Evolutionary conservation across 495 filamentous ascomycete genomes (phyloP).

Genomic region (Penicillium chermesinum): DNA sequence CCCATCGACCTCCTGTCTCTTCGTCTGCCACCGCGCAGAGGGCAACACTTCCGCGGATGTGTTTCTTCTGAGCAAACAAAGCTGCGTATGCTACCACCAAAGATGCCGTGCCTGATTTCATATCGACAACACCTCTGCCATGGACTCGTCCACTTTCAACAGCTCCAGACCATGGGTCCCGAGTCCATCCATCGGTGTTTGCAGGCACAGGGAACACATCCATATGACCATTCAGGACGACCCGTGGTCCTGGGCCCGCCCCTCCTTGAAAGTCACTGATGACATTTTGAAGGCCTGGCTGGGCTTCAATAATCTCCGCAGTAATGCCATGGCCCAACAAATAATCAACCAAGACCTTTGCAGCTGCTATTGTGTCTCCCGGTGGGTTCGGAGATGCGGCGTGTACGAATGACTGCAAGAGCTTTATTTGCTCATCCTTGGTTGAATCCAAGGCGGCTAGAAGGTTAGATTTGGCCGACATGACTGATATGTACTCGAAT

Average conservation of each 20-base stretch:
- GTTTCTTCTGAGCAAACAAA: constrained; percentile 2
- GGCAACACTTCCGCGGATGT: constrained; percentile 5
- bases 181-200: neutral
- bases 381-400: constrained; percentile 7
- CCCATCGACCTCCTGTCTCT: constrained; percentile 5
- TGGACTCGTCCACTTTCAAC: constrained; percentile 1
- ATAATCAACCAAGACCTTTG: constrained; percentile 2
- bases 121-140: constrained; percentile 7
- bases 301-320: neutral
- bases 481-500: too few species aligned
- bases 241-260: neutral
- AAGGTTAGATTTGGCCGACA: constrained; percentile 1
- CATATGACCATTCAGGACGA: constrained; percentile 9
- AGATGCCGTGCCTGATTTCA: constrained; percentile 7
- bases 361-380: constrained; percentile 1
- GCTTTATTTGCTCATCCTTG: constrained; percentile 1
- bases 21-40: constrained; percentile 7
- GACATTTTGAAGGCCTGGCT: constrained; percentile 1
- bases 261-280: constrained; percentile 6
- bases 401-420: constrained; percentile 5
- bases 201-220: constrained; percentile 6
- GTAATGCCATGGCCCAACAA: neutral
- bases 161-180: constrained; percentile 9
- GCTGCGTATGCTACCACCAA: constrained; percentile 2
- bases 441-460: neutral